A percentile compares a stretch with the other conserved stretches of the same genome.
phyloP scores from a whole-genome alignment of 202 grass and related monocot species.

The Brachypodium distachyon region DNA sequence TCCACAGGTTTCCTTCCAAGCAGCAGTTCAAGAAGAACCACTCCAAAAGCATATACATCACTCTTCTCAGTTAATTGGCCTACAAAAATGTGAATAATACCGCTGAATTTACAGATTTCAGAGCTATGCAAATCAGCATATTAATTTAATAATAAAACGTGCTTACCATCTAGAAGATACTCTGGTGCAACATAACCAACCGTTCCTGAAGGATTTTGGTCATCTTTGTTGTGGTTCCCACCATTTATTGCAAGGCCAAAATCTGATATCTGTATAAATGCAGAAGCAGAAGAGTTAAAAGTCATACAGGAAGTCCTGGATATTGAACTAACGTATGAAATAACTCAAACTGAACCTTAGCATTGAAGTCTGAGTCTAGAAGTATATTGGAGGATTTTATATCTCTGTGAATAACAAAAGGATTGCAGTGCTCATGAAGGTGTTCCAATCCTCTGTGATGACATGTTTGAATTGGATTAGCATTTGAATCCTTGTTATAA shows the following conservation, averaged over 20 bases:
- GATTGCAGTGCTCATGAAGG: slow-evolving; percentile 69
- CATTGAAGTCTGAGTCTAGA: slow-evolving; percentile 54
- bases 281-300: not conserved
- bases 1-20: slow-evolving; percentile 66
- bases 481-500: not conserved
- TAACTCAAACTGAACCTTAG: slow-evolving; percentile 38
- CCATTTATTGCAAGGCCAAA: slow-evolving; percentile 55
- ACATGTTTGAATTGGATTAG: not conserved
- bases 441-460: slow-evolving; percentile 56
- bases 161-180: slow-evolving; percentile 60
- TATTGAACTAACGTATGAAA: not conserved
- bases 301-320: not conserved
- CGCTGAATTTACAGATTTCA: not conserved
- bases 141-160: not conserved
- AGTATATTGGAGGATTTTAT: slow-evolving; percentile 84
- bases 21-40: slow-evolving; percentile 68
- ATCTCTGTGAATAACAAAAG: slow-evolving; percentile 66
- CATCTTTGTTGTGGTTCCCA: slow-evolving; percentile 43
- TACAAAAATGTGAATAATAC: not conserved
- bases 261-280: slow-evolving; percentile 53
- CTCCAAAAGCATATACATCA: slow-evolving; percentile 72
- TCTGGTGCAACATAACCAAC: slow-evolving; percentile 75
- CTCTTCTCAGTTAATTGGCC: slow-evolving; percentile 80
- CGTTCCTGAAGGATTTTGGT: slow-evolving; percentile 50
- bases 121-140: not conserved